Percentiles rank a stretch among this genome's conserved stretches.
These are phyloP conservation scores for Eremothecium sinecaudum DNA, from an alignment of 1,139 yeast genomes.

Conservation along the genomic window DNA sequence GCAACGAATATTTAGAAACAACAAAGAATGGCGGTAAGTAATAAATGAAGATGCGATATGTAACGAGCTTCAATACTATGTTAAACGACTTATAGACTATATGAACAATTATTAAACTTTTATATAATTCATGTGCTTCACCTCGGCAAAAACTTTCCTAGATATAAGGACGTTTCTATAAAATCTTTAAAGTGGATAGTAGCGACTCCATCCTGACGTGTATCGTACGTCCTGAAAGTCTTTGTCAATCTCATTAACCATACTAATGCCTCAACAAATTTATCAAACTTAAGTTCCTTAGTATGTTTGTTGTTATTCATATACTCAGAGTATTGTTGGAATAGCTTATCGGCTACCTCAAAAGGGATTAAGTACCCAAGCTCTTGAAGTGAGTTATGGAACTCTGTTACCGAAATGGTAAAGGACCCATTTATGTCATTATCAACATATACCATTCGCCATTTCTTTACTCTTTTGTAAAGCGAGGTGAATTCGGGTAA, in stretches of 20 bases:
- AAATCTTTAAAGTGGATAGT: slow-evolving; percentile 72
- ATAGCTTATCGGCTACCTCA: slow-evolving; percentile 29
- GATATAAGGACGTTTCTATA: slow-evolving; percentile 39
- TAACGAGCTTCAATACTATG: no score
- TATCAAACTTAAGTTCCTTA: slow-evolving; percentile 66
- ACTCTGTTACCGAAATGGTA: slow-evolving; percentile 27
- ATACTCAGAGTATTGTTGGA: slow-evolving; percentile 30
- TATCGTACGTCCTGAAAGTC: slow-evolving; percentile 67
- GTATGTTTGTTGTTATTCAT: slow-evolving; percentile 30
- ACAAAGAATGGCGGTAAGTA: not conserved
- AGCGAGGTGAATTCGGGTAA: slow-evolving; percentile 27
- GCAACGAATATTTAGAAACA: slow-evolving; percentile 1
- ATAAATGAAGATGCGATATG: not conserved
- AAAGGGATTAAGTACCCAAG: slow-evolving; percentile 29
- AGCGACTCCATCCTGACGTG: slow-evolving; percentile 67
- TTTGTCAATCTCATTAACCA: slow-evolving; percentile 72
- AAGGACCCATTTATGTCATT: slow-evolving; percentile 30
- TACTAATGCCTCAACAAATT: slow-evolving; percentile 71
- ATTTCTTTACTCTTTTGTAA: slow-evolving; percentile 28
- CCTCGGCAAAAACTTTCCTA: slow-evolving; percentile 28
- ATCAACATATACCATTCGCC: slow-evolving; percentile 32
- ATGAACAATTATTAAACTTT: no score
- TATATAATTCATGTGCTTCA: no score
- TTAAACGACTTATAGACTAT: no score
- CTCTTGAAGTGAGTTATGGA: slow-evolving; percentile 30